These are phyloP conservation scores for Leptomonas seymouri DNA, from an alignment of 208 protist genomes.

Conservation along the genomic window DNA sequence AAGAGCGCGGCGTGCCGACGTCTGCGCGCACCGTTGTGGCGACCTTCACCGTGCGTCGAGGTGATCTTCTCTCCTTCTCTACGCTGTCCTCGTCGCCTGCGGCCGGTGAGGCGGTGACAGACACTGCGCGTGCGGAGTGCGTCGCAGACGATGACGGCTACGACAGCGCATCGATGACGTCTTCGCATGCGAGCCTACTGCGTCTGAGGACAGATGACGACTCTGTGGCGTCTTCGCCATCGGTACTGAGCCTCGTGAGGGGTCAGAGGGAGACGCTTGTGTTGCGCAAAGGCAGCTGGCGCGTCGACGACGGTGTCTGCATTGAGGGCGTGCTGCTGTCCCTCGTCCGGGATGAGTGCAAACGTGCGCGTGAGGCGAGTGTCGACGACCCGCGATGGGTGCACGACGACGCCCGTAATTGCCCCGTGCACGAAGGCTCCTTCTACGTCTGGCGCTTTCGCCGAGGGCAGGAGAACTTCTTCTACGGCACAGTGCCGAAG, in stretches of 20 bases:
- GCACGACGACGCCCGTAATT: conserved; percentile 28
- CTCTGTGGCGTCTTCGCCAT: background rate
- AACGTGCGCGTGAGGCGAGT: conserved; percentile 57
- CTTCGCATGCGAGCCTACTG: background rate
- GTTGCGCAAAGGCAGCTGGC: conserved; percentile 40
- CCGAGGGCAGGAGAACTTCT: conserved; percentile 47
- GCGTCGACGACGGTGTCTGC: conserved; percentile 38
- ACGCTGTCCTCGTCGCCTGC: background rate
- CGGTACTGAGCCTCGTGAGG: background rate
- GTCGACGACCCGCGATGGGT: conserved; percentile 58
- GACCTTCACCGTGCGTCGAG: conserved; percentile 34
- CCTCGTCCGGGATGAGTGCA: conserved; percentile 74
- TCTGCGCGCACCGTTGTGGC: conserved; percentile 12
- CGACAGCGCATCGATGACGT: conserved; percentile 7
- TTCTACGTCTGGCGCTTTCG: conserved; percentile 76
- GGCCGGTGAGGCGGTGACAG: background rate
- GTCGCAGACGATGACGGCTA: background rate
- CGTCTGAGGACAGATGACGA: conserved; percentile 16
- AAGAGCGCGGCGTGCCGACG: background rate
- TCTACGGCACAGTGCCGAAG: conserved; percentile 75
- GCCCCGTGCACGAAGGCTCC: conserved; percentile 44
- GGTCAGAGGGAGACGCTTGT: background rate
- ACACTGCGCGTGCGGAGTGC: background rate
- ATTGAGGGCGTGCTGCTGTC: conserved; percentile 71
- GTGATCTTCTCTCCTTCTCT: conserved; percentile 52